Percentiles rank a stretch among this genome's conserved stretches.
Evolutionary conservation across 768 basidiomycete species (phyloP).

Genomic region (Panaeolus papilionaceus): DNA sequence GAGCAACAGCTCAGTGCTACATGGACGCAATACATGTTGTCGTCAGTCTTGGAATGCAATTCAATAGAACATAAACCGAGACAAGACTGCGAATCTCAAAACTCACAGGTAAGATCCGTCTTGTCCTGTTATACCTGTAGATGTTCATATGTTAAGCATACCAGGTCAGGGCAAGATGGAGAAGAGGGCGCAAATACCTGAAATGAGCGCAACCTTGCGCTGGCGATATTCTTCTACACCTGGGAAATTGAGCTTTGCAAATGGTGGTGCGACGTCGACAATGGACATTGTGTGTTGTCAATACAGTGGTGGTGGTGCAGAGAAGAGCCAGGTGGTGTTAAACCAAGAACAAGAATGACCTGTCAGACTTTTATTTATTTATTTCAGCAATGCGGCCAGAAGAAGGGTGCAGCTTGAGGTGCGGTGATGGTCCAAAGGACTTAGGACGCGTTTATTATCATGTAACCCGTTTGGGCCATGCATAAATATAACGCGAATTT

Average conservation of each 20-base stretch:
- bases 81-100: neutral
- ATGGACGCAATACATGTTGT: neutral
- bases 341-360: neutral
- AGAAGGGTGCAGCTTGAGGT: neutral
- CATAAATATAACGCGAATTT: neutral
- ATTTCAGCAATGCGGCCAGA: neutral
- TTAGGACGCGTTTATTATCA: conserved; percentile 6
- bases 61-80: neutral
- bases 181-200: conserved; percentile 56
- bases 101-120: conserved; percentile 94
- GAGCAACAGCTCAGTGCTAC: conserved; percentile 82
- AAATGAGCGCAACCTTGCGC: conserved; percentile 93
- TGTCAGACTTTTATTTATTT: conserved; percentile 4
- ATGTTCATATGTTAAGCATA: conserved; percentile 11
- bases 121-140: conserved; percentile 90
- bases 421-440: neutral
- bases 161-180: conserved; percentile 13
- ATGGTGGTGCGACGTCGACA: conserved; percentile 44
- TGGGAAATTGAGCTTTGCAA: conserved; percentile 64
- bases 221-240: conserved; percentile 84
- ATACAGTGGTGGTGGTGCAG: conserved; percentile 39
- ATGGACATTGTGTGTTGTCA: conserved; percentile 37
- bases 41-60: too few species aligned
- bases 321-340: conserved; percentile 15
- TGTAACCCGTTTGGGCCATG: neutral